Conservation (phyloP, 78 protist species). For the Monocercomonoides exilis region DNA sequence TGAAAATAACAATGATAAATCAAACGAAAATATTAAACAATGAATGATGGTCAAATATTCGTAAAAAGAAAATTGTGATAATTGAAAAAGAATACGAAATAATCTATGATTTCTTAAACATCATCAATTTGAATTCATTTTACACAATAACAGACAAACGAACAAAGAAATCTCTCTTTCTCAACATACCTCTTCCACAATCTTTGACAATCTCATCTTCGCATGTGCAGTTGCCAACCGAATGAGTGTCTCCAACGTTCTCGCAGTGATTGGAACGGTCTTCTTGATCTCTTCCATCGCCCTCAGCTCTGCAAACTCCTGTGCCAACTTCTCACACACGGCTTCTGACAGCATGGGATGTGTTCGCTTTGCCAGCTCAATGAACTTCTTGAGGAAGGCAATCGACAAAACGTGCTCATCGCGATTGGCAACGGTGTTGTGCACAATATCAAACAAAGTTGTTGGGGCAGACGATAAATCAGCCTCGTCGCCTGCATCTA, state of each 20-base stretch:
- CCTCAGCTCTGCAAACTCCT: slow-evolving; percentile 23
- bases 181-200: slow-evolving; percentile 29
- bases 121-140: too few species aligned
- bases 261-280: slow-evolving; percentile 85
- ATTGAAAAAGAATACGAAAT: too few species aligned
- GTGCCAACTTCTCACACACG: background rate
- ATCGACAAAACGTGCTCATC: slow-evolving; percentile 7
- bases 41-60: too few species aligned
- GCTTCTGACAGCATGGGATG: slow-evolving; percentile 13
- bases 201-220: slow-evolving; percentile 55
- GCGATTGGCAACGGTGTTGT: background rate
- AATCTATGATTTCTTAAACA: too few species aligned
- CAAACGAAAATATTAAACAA: too few species aligned
- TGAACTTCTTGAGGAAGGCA: slow-evolving; percentile 45
- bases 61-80: too few species aligned
- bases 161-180: too few species aligned
- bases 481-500: background rate
- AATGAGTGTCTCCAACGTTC: slow-evolving; percentile 92
- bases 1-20: too few species aligned
- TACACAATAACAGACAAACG: too few species aligned
- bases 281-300: background rate
- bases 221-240: slow-evolving; percentile 91
- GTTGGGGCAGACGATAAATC: background rate
- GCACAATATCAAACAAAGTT: background rate
- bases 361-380: slow-evolving; percentile 36